A percentile compares a stretch with the other conserved stretches of the same genome.
These are phyloP conservation scores for Chloris gayana DNA, from an alignment of 176 grass and related monocot species.

Conservation along the genomic window DNA sequence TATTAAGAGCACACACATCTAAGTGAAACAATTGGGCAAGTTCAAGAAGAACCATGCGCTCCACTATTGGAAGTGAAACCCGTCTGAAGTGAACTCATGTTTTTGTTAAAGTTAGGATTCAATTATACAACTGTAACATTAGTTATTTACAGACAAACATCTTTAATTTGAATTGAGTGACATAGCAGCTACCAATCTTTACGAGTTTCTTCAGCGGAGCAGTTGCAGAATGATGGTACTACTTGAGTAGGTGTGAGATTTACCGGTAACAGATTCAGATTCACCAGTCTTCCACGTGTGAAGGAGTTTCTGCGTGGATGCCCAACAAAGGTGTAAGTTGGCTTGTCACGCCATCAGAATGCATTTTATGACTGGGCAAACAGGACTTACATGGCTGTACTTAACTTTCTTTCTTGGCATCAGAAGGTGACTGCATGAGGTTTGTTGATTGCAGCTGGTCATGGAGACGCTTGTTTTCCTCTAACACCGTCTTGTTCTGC, in stretches of 20 bases:
- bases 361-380: background rate
- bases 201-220: background rate
- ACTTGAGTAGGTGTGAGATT: background rate
- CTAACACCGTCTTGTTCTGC: conserved; percentile 46
- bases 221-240: no score
- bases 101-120: background rate
- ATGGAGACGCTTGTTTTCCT: conserved; percentile 67
- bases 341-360: background rate
- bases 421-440: background rate
- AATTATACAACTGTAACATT: background rate
- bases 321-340: background rate
- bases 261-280: background rate
- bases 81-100: background rate
- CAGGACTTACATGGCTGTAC: conserved; percentile 14
- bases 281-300: background rate
- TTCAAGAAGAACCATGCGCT: no score
- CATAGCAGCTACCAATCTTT: background rate
- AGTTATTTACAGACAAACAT: conserved; percentile 28
- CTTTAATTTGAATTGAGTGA: background rate
- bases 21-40: no score
- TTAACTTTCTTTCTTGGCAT: conserved; percentile 56
- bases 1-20: no score
- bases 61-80: background rate
- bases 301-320: background rate
- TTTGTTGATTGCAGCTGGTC: conserved; percentile 41